Evolutionary conservation across 1,284 basidiomycete species (phyloP).

Genomic region (Xerocomus minutiporus): DNA sequence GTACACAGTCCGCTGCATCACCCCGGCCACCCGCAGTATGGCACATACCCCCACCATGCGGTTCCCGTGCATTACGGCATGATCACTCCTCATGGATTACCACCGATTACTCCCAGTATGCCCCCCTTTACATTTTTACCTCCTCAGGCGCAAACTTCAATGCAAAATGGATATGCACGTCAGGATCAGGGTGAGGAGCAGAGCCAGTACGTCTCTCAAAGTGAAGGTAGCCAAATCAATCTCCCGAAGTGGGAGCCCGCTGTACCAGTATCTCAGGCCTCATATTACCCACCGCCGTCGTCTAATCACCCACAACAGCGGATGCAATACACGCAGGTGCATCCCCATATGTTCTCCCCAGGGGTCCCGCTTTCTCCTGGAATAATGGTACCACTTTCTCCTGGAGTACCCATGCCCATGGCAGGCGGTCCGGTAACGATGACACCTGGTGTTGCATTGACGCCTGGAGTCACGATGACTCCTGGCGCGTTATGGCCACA

Average conservation of each 20-base stretch:
- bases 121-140: conserved; percentile 67
- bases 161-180: conserved; percentile 18
- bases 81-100: conserved; percentile 65
- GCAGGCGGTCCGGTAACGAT: conserved; percentile 37
- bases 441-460: conserved; percentile 64
- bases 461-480: conserved; percentile 65
- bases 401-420: conserved; percentile 21
- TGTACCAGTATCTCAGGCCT: conserved; percentile 6
- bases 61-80: conserved; percentile 33
- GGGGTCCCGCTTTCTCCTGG: conserved; percentile 32
- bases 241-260: conserved; percentile 8
- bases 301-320: conserved; percentile 16
- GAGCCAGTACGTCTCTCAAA: neutral
- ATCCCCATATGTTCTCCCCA: conserved; percentile 29
- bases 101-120: conserved; percentile 77
- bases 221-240: conserved; percentile 10
- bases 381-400: conserved; percentile 26
- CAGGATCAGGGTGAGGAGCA: conserved; percentile 6
- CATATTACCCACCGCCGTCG: conserved; percentile 16
- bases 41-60: conserved; percentile 36
- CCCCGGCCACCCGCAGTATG: conserved; percentile 33
- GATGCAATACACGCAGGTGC: conserved; percentile 24
- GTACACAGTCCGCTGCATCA: conserved; percentile 39
- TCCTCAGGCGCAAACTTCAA: conserved; percentile 28
- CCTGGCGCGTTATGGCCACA: conserved; percentile 67